Percentiles rank a stretch among this genome's conserved stretches.
phyloP scores from a whole-genome alignment of 2,329 filamentous ascomycete genomes.

The Paecilomyces formosus region DNA sequence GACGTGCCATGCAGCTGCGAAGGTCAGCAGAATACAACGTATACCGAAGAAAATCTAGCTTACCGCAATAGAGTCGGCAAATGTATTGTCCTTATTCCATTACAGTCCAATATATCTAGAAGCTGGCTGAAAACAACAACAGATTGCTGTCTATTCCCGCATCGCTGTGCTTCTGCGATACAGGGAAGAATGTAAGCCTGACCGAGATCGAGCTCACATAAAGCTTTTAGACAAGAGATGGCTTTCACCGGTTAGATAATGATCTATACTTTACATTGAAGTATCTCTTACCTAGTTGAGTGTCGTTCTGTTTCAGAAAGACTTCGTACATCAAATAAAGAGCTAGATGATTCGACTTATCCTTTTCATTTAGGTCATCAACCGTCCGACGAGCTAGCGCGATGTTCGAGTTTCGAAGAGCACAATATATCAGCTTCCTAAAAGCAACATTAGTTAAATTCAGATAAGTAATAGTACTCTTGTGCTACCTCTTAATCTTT shows the following conservation, averaged over 20 bases:
- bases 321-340: constrained; percentile 70
- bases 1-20: constrained; percentile 36
- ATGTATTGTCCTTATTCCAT: constrained; percentile 25
- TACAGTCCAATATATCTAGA: constrained; percentile 30
- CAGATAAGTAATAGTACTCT: background rate
- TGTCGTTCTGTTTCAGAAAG: constrained; percentile 53
- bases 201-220: constrained; percentile 51
- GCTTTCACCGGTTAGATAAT: constrained; percentile 44
- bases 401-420: constrained; percentile 52
- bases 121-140: constrained; percentile 54
- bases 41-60: constrained; percentile 31
- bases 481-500: constrained; percentile 57
- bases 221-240: constrained; percentile 48
- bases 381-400: constrained; percentile 50
- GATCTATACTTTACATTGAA: constrained; percentile 37
- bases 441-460: constrained; percentile 4
- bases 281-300: constrained; percentile 47
- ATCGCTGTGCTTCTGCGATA: constrained; percentile 64
- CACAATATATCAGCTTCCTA: constrained; percentile 68
- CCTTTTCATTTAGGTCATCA: constrained; percentile 50
- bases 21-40: constrained; percentile 5
- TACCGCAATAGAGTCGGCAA: constrained; percentile 59
- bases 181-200: constrained; percentile 70
- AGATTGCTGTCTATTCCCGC: constrained; percentile 54
- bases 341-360: constrained; percentile 57